Evolutionary conservation across 2,329 filamentous ascomycete genomes (phyloP), one percentile per base, ranked within the genome.

Genomic region (Elsinoe australis): DNA sequence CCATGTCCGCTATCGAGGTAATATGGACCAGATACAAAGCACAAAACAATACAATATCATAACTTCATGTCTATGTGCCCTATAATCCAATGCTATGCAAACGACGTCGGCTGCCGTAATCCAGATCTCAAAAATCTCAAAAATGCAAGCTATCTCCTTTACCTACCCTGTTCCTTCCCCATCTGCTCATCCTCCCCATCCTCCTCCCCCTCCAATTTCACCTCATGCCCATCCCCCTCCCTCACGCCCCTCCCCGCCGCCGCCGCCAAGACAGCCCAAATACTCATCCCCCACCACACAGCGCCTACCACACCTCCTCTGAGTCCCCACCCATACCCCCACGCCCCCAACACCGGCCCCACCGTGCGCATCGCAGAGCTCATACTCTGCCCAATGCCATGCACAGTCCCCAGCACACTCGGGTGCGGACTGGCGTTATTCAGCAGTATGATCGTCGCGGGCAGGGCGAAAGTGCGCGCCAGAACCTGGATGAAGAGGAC

Each of bases 201-300:
- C 45, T 63, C 59, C 49, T 75, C 72, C 2, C 66, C 72, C 17
- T 75, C 70, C 0, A 78, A 57, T 52, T 68, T 63, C 15, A 78
- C 72, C 60, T 82, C 78, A 60, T 80, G 77, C 1, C 79, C 79
- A 54, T 69, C 74, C 0, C 80, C 82, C 55, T 85, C 81, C 41
- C 75, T 72, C 8, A 85, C 76, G 45, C 71, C 71, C 61, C 78
- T 69, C 0, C 78, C 74, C 9, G 79, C 71, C 3, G 72, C 57
- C 59, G 77, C 82, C 0, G 79, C 79, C 3, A 78, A 47, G 1
- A 73, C 61, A 1, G 78, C 74, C 33, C 81, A 68, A 12, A 64
- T 59, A 0, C 76, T 73, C 55, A 78, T 62, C 19, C 63, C 66
- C 76, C 76, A 80, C 75, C 75, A 80, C 1, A 76, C 69, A n/a